Percentiles rank a stretch among this genome's conserved stretches.
phyloP scores from a whole-genome alignment of 352 stramenopile genomes.

The Pythium graminicola region DNA sequence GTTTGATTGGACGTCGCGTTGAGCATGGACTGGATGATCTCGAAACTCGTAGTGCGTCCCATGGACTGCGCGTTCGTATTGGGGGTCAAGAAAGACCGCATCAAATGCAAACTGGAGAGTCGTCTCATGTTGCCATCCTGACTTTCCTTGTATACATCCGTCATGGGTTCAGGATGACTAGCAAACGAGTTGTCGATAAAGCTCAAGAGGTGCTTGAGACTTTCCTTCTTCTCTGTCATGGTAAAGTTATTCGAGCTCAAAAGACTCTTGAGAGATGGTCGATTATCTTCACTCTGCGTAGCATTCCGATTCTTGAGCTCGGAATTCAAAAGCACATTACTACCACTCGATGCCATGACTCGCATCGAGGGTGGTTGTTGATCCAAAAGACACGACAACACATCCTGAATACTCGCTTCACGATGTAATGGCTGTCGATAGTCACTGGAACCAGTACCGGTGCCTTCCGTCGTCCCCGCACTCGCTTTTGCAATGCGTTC shows the following conservation, averaged over 20 bases:
- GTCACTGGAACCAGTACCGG: constrained; percentile 28
- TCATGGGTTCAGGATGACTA: constrained; percentile 64
- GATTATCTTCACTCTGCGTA: constrained; percentile 27
- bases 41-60: constrained; percentile 79
- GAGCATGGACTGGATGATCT: constrained; percentile 85
- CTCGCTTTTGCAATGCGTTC: constrained; percentile 19
- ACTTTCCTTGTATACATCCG: constrained; percentile 76
- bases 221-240: constrained; percentile 86
- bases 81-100: constrained; percentile 66
- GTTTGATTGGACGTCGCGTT: constrained; percentile 79
- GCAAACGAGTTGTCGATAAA: constrained; percentile 84
- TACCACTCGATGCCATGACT: constrained; percentile 39
- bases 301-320: constrained; percentile 39
- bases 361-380: constrained; percentile 49
- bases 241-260: constrained; percentile 78
- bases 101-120: constrained; percentile 73
- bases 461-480: not conserved
- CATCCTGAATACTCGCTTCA: constrained; percentile 72
- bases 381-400: constrained; percentile 66
- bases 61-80: constrained; percentile 30
- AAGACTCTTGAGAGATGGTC: constrained; percentile 70
- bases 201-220: constrained; percentile 65
- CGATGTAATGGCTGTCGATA: constrained; percentile 55
- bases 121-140: constrained; percentile 61
- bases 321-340: constrained; percentile 51